Base-by-base conservation (phyloP, 176 grass and related monocot species). In the Ensete ventricosum region DNA sequence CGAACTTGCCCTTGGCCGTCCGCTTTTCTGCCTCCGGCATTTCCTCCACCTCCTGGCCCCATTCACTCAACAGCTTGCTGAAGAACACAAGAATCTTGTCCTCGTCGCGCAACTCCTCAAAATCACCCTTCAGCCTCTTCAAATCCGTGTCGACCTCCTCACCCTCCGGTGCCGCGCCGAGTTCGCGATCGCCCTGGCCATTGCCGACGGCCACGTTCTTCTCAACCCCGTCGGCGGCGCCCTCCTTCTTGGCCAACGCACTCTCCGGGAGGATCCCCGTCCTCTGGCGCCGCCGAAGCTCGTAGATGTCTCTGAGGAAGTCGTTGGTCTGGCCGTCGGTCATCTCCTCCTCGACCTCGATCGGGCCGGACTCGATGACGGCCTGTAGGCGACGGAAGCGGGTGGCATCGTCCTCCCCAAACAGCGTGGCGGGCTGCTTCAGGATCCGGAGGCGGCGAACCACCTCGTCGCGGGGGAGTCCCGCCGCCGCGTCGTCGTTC, bases 31-130 rank as follows among this genome's bases (percentile, higher is more conserved):
- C 69, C 62, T 93, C 94, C 1, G 72, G 34, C 94, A 75, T 97
- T 23, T 91, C 94, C 74, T 93, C 86, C 14, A 97, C 63, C 75
- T 97, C 94, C 75, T 93, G 88, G 11, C 88, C 90, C 94, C 94
- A 97, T 80, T 93, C 94, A n/a, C 89, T 87, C 49, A 97, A 80
- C 55, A 91, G 53, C 80, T 52, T 91, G 75, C 87, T 97, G 64
- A 97, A 97, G 77, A 93, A 97, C 21, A 93, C 94, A 64, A 93
- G 82, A 51, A 97, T 97, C 77, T 97, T 97, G 74, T 97, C 90
- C 55, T 97, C 90, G 0, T 84, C 83, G 14, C 86, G 91, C 66
- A 97, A 82, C 48, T 97, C 94, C 82, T 85, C 85, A 64, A 97
- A 97, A 13, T 88, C 88, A 20, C 85, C 77, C 68, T 83, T 80